These are phyloP conservation scores for Linderniella brevidens DNA, from an alignment of 257 asterid genomes.

Conservation along the genomic window DNA sequence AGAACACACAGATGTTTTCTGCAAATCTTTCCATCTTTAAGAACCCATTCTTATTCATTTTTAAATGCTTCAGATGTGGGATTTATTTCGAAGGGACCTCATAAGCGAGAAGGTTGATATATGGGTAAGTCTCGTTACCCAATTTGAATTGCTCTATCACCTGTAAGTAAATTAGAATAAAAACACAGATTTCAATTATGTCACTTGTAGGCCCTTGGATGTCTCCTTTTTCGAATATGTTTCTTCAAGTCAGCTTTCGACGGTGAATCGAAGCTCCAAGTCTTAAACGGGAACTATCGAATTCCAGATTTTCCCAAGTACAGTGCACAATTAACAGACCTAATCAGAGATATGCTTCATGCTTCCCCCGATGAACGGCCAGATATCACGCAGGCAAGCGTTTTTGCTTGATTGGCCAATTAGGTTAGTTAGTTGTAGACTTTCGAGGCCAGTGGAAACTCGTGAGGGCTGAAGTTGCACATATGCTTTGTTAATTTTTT, in stretches of 20 bases:
- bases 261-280: constrained; percentile 97
- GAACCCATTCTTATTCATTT: constrained; percentile 17
- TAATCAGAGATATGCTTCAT: constrained; percentile 73
- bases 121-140: constrained; percentile 55
- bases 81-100: constrained; percentile 70
- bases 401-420: constrained; percentile 76
- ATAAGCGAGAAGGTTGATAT: constrained; percentile 91
- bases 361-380: constrained; percentile 85
- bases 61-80: constrained; percentile 87
- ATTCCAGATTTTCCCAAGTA: constrained; percentile 89
- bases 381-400: constrained; percentile 99
- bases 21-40: constrained; percentile 17
- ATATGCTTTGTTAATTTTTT: constrained; percentile 18
- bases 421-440: constrained; percentile 83
- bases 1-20: constrained; percentile 14
- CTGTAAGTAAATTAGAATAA: constrained; percentile 4
- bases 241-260: constrained; percentile 91
- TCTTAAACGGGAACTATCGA: constrained; percentile 84
- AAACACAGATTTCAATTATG: constrained; percentile 2
- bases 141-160: not conserved
- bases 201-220: constrained; percentile 79
- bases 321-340: constrained; percentile 47
- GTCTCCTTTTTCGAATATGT: constrained; percentile 88
- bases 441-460: constrained; percentile 39
- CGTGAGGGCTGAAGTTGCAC: constrained; percentile 34